Base-by-base conservation (phyloP, 1,284 basidiomycete genomes). In the Pseudozyma sp. region DNA sequence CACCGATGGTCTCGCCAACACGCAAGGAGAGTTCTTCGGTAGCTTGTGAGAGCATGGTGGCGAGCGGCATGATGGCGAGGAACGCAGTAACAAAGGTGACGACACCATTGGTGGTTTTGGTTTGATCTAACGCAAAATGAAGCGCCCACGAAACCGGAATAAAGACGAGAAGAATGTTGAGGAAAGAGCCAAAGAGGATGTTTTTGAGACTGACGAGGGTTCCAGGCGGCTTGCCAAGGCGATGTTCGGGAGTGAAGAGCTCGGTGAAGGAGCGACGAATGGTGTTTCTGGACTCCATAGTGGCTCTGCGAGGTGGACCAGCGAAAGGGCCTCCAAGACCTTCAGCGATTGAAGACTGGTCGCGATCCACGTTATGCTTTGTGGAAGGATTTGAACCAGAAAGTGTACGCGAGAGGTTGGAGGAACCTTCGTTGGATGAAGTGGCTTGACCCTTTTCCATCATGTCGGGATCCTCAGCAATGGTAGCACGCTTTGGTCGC, bases 11-110 rank as follows among this genome's bases (percentile, higher is more conserved):
- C 65, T 82, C 71, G 16, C 80, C 80, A 1, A 82, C 80, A 10
- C 80, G 77, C 16, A 82, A 62, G n/a, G 79, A 70, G 9, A 82
- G 62, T 47, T 82, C 80, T 50, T 82, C 80, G 18, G 80, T 82
- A 10, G 77, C 80, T 45, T 78, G 76, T 7, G 66, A 70, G 19
- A 82, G 72, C 31, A 82, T 70, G n/a, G 71, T 69, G 5, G 80
- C 80, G 7, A 82, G 59, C 6, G 80, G 80, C 67, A 82, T 79
- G 64, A 82, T 82, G 38, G 80, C 78, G 12, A 82, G 51, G 62
- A 82, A 82, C 5, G 77, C 60, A 8, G 73, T 81, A 59, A 81
- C 59, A 50, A 81, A 81, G 48, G 77, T 56, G 19, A 59, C 68
- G 36, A 79, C 49, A 19, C 77, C 68, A 25, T 78, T 76, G 31